Conservation (phyloP, 2,329 filamentous ascomycete genomes). For the Phaeosphaeriaceae sp. region DNA sequence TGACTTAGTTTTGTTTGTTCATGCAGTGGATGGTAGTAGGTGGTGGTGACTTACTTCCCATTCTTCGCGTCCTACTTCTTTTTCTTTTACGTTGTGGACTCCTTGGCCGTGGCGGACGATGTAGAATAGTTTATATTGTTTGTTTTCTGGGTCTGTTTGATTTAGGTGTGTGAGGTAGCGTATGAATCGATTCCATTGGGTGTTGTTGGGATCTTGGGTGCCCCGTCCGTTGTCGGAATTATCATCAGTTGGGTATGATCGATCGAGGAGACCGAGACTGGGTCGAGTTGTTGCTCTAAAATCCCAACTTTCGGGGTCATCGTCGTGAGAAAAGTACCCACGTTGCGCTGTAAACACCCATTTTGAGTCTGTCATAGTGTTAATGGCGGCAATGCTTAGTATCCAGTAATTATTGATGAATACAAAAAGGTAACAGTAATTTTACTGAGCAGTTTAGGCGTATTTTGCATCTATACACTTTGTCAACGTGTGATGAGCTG, state of each 20-base stretch:
- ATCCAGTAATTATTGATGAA: neutral
- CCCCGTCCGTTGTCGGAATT: slow-evolving; percentile 31
- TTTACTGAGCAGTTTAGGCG: too few species aligned
- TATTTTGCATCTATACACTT: too few species aligned
- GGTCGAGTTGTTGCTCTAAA: slow-evolving; percentile 21
- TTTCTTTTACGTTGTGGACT: slow-evolving; percentile 65
- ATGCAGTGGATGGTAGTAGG: neutral
- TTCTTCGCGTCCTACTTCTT: slow-evolving; percentile 67
- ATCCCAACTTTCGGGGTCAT: slow-evolving; percentile 18
- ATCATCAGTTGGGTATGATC: slow-evolving; percentile 61
- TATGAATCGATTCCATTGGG: slow-evolving; percentile 66
- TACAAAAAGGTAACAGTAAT: neutral
- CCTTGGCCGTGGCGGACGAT: slow-evolving; percentile 73
- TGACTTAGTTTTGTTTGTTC: slow-evolving; percentile 4
- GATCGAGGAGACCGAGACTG: slow-evolving; percentile 65
- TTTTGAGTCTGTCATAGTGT: neutral
- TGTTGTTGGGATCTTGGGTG: slow-evolving; percentile 40
- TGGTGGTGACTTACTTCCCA: slow-evolving; percentile 62
- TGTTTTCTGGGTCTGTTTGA: slow-evolving; percentile 46
- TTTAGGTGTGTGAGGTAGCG: slow-evolving; percentile 63
- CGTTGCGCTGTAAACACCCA: slow-evolving; percentile 16
- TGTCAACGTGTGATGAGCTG: too few species aligned
- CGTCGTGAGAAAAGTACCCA: slow-evolving; percentile 23
- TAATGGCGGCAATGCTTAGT: neutral
- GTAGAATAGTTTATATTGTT: slow-evolving; percentile 68